Evolutionary conservation across 2,329 filamentous ascomycete genomes (phyloP).

Genomic region (Calonectria pseudoreteaudii): DNA sequence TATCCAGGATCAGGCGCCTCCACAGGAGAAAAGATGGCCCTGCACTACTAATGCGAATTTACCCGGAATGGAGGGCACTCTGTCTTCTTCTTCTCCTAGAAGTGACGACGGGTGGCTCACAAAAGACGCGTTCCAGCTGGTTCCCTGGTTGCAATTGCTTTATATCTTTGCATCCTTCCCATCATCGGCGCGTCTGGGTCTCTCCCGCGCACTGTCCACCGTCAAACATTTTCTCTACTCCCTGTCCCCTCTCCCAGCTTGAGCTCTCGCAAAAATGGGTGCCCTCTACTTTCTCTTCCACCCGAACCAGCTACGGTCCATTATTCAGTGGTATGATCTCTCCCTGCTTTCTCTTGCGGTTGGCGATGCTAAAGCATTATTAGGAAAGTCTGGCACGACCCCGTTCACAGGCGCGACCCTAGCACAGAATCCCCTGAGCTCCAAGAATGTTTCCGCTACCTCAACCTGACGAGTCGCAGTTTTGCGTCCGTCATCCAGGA

Average conservation of each 20-base stretch:
- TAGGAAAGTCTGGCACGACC: constrained; percentile 97
- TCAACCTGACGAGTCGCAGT: constrained; percentile 90
- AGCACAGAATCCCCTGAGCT: constrained; percentile 80
- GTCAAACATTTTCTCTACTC: constrained; percentile 18
- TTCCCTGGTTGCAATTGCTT: constrained; percentile 34
- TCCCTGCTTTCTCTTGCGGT: not conserved
- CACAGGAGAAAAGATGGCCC: constrained; percentile 43
- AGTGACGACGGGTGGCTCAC: constrained; percentile 31
- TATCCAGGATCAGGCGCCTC: constrained; percentile 37
- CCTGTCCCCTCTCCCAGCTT: constrained; percentile 2
- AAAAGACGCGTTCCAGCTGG: constrained; percentile 36
- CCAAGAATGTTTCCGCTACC: constrained; percentile 85
- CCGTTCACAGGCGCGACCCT: constrained; percentile 85
- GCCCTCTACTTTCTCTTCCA: constrained; percentile 80
- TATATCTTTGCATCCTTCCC: constrained; percentile 35
- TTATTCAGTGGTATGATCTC: constrained; percentile 85
- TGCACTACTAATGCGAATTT: constrained; percentile 43
- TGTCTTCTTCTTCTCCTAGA: constrained; percentile 34
- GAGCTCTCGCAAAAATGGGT: constrained; percentile 62
- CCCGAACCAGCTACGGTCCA: constrained; percentile 81
- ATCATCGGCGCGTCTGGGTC: constrained; percentile 26
- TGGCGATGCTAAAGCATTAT: constrained; percentile 33
- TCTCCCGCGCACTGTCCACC: constrained; percentile 35
- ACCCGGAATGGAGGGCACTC: constrained; percentile 40
- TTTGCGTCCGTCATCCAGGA: constrained; percentile 96